Evolutionary conservation across 2,329 filamentous ascomycete genomes (phyloP).

Genomic region (Elsinoe arachidis): DNA sequence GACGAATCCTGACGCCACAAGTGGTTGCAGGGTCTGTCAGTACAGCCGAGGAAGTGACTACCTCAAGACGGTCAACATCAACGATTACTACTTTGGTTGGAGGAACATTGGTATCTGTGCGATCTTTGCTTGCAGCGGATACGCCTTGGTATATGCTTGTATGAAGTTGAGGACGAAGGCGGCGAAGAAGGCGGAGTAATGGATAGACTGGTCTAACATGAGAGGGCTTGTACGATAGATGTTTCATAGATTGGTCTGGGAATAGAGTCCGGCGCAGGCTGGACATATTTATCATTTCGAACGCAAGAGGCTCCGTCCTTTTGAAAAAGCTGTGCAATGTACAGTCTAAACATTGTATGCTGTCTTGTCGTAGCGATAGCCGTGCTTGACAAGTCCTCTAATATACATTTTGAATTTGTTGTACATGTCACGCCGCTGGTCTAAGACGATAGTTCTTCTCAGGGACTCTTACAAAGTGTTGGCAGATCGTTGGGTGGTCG

Average conservation of each 20-base stretch:
- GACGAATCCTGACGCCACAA: slow-evolving; percentile 50
- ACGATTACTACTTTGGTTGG: slow-evolving; percentile 57
- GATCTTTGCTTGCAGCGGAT: slow-evolving; percentile 48
- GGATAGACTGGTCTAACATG: background rate
- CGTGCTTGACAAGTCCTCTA: no score
- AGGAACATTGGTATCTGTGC: slow-evolving; percentile 53
- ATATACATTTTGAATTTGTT: no score
- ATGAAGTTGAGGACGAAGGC: slow-evolving; percentile 37
- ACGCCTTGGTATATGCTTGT: slow-evolving; percentile 39
- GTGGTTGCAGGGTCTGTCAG: slow-evolving; percentile 52
- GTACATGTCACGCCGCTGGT: no score
- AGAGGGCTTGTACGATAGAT: background rate
- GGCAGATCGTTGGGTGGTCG: background rate
- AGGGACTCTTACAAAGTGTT: background rate
- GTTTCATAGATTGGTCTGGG: background rate
- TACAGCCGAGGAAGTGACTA: slow-evolving; percentile 53
- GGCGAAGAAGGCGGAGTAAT: slow-evolving; percentile 32
- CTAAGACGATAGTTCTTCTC: no score
- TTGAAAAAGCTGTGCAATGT: no score
- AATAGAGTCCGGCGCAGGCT: slow-evolving; percentile 1
- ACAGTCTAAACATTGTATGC: no score
- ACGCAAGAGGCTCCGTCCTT: no score
- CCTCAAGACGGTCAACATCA: slow-evolving; percentile 50
- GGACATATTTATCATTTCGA: background rate
- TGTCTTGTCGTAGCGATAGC: no score